Base-by-base conservation (phyloP, 148 eudicot genomes). In the Vaccinium myrtillus region DNA sequence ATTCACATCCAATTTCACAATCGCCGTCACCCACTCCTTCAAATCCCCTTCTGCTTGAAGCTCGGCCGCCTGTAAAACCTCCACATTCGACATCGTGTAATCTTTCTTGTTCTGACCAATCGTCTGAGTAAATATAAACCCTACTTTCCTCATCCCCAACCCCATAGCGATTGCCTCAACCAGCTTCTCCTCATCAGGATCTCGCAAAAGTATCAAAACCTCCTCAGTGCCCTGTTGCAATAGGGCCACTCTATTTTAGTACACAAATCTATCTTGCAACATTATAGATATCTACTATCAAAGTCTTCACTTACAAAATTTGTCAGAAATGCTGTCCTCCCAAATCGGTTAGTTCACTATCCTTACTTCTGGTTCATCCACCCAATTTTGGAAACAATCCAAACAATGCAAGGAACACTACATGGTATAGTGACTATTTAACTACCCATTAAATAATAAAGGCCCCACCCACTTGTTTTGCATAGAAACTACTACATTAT, bases 21-120 rank as follows among this genome's bases (percentile, higher is more conserved):
- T 79, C 0, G 96, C 99, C 7, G 98, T 97, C 36, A 97, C 99
- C 99, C 99, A 97, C 90, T 97, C 98, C 86, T 97, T 93, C 93
- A 97, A 84, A 43, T 87, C 98, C 25, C 96, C 88, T 85, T 95
- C 94, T 2, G 88, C 93, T 9, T 97, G 99, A 87, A 97, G 77
- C 86, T 95, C 96, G 7, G 83, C 94, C 0, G 99, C 99, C 89
- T 95, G 99, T 21, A 91, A 92, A 39, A 97, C 85, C 94, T 97
- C 99, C 27, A 56, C 73, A 79, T 89, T 87, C 51, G 99, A 97
- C 95, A 97, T 88, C 0, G 99, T 97, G 67, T 95, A 95, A 70
- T 90, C 95, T 83, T 90, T 91, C 87, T 95, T 92, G 13, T 87
- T 90, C 87, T 97, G 96, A 27, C 94, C 90, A 27, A 97, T 84